Conservation (phyloP, 306 rosid species). For the Vachellia pachyceras region DNA sequence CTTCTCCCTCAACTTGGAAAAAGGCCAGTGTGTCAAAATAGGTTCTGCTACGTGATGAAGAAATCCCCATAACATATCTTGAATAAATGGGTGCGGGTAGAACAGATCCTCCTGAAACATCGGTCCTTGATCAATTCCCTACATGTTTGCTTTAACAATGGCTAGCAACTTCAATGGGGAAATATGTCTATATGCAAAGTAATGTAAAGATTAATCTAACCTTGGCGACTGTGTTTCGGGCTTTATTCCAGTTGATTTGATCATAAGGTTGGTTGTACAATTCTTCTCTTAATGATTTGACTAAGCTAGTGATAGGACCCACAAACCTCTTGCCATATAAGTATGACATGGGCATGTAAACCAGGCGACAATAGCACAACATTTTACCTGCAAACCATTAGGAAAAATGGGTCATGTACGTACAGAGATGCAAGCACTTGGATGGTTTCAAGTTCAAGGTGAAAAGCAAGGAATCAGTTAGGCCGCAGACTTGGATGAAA, state of each 20-base stretch:
- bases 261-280: constrained; percentile 52
- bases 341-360: constrained; percentile 79
- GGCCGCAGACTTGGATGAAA: constrained; percentile 60
- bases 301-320: constrained; percentile 55
- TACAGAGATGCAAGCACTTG: neutral
- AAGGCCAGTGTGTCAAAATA: constrained; percentile 60
- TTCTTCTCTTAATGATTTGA: constrained; percentile 53
- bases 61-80: constrained; percentile 69
- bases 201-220: constrained; percentile 5
- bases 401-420: neutral
- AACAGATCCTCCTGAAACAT: constrained; percentile 71
- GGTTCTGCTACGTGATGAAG: constrained; percentile 68
- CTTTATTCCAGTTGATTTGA: constrained; percentile 54
- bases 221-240: constrained; percentile 57
- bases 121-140: neutral
- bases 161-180: neutral
- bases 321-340: constrained; percentile 74
- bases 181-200: neutral
- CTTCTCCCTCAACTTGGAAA: constrained; percentile 53
- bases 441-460: neutral
- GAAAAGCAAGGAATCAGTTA: neutral
- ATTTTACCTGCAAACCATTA: constrained; percentile 57
- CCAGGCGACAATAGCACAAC: constrained; percentile 72
- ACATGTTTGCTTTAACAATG: neutral
- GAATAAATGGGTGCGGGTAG: constrained; percentile 69